These are phyloP conservation scores for Microsporum audouinii DNA, from an alignment of 2,329 filamentous ascomycete genomes.

Conservation along the genomic window DNA sequence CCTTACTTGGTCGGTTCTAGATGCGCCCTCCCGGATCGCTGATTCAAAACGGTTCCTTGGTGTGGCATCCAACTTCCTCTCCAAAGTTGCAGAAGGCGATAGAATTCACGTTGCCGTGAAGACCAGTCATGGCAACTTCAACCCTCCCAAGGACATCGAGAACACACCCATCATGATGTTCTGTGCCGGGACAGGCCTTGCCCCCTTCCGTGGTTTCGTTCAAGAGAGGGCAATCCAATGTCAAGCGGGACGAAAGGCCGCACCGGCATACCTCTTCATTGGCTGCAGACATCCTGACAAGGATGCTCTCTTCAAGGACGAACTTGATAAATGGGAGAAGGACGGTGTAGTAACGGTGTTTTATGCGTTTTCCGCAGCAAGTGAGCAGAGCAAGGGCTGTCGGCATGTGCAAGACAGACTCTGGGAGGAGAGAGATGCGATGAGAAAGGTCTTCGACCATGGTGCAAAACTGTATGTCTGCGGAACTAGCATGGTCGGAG, in stretches of 20 bases:
- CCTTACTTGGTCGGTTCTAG: neutral
- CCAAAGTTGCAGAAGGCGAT: neutral
- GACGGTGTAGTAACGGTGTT: neutral
- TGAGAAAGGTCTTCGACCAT: slow-evolving; percentile 1
- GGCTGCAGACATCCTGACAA: neutral
- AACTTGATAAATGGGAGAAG: neutral
- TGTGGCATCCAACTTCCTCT: neutral
- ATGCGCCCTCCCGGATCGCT: neutral
- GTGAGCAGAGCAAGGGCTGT: neutral
- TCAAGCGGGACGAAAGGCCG: neutral
- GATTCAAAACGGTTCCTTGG: slow-evolving; percentile 1
- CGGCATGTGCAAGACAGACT: neutral
- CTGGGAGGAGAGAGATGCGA: neutral
- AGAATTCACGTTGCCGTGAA: slow-evolving; percentile 1
- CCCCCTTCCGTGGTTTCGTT: neutral
- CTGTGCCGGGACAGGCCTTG: neutral
- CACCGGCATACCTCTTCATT: neutral
- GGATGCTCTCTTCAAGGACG: neutral
- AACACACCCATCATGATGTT: slow-evolving; percentile 1
- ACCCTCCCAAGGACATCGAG: slow-evolving; percentile 1
- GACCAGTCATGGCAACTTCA: neutral
- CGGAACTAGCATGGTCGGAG: neutral
- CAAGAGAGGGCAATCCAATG: neutral
- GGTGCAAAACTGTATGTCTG: neutral
- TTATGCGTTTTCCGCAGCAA: neutral